Evolutionary conservation across 2,329 filamentous ascomycete species (phyloP).

Genomic region (Penicillium sp.): DNA sequence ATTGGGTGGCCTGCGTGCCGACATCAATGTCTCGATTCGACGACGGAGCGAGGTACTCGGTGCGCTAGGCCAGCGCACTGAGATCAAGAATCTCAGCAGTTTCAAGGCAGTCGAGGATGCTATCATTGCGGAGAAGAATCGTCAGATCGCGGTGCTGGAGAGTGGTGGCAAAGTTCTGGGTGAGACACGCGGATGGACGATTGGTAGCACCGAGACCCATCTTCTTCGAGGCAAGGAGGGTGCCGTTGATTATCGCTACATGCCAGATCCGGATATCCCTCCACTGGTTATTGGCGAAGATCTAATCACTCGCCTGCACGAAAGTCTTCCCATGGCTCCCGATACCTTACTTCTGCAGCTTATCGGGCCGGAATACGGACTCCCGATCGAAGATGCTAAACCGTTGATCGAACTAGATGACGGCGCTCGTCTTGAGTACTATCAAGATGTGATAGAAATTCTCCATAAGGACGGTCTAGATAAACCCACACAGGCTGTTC

Average conservation of each 20-base stretch:
- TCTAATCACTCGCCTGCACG: conserved; percentile 64
- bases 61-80: conserved; percentile 80
- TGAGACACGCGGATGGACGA: conserved; percentile 90
- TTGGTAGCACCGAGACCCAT: conserved; percentile 79
- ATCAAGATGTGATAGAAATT: conserved; percentile 50
- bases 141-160: conserved; percentile 81
- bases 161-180: conserved; percentile 72
- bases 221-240: conserved; percentile 89
- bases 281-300: conserved; percentile 74
- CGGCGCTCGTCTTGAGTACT: conserved; percentile 79
- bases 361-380: conserved; percentile 59
- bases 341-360: conserved; percentile 69
- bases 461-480: conserved; percentile 29
- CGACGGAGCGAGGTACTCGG: conserved; percentile 56
- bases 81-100: conserved; percentile 96
- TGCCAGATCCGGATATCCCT: conserved; percentile 90
- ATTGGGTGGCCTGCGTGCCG: conserved; percentile 81
- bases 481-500: conserved; percentile 29
- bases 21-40: conserved; percentile 90
- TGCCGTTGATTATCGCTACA: conserved; percentile 96
- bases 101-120: conserved; percentile 96
- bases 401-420: conserved; percentile 76
- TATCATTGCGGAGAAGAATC: conserved; percentile 83
- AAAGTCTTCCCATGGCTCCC: conserved; percentile 68
- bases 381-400: conserved; percentile 80